Evolutionary conservation across 176 grass and related monocot genomes (phyloP).

Genomic region (Oryza brachyantha): DNA sequence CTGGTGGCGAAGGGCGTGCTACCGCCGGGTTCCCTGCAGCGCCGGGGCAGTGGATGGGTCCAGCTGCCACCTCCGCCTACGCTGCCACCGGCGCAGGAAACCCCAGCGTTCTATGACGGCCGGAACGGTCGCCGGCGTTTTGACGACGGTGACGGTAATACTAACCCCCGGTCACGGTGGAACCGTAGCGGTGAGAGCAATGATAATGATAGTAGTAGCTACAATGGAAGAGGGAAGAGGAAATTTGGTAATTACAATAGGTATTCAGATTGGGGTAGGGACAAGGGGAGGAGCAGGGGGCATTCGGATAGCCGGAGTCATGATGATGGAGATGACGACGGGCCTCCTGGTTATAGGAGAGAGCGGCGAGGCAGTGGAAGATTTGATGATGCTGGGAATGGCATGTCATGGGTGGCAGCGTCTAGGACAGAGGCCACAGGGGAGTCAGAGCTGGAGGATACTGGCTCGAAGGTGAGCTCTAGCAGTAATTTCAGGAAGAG

Average conservation of each 20-base stretch:
- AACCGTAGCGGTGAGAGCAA: constrained; percentile 23
- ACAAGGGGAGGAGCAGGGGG: constrained; percentile 51
- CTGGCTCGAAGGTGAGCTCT: constrained; percentile 76
- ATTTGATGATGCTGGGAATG: constrained; percentile 72
- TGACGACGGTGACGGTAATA: constrained; percentile 47
- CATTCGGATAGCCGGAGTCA: constrained; percentile 55
- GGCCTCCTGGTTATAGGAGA: constrained; percentile 59
- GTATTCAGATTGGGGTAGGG: constrained; percentile 58
- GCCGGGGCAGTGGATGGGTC: constrained; percentile 30
- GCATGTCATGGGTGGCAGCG: constrained; percentile 46
- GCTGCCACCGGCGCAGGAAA: constrained; percentile 17
- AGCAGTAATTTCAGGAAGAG: constrained; percentile 45
- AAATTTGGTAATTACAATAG: constrained; percentile 51
- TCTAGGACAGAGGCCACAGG: constrained; percentile 53
- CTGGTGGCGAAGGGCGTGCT: constrained; percentile 79
- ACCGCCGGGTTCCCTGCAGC: constrained; percentile 48
- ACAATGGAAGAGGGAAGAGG: constrained; percentile 60
- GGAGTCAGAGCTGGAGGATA: constrained; percentile 80
- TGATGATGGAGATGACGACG: constrained; percentile 54
- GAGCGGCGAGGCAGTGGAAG: constrained; percentile 34
- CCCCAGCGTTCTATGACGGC: constrained; percentile 3
- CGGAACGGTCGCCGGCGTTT: constrained; percentile 41
- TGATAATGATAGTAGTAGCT: constrained; percentile 26
- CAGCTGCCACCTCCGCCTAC: constrained; percentile 26
- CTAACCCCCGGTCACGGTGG: constrained; percentile 18